Percentiles rank a stretch among this genome's conserved stretches.
Conservation (phyloP, 2,329 filamentous ascomycete genomes). For the Byssochlamys sp. region DNA sequence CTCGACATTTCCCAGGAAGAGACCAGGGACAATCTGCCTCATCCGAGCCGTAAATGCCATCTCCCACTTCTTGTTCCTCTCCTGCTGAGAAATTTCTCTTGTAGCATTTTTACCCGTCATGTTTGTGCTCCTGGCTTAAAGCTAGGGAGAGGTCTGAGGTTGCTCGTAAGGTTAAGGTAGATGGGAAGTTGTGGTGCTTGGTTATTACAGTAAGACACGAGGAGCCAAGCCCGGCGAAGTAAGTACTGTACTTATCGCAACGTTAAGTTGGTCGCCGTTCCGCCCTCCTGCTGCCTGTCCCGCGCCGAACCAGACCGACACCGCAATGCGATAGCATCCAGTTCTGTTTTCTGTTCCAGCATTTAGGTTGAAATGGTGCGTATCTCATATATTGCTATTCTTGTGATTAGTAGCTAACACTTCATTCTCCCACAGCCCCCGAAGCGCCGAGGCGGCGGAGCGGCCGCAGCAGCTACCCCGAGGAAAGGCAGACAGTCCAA, state of each 20-base stretch:
- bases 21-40: constrained; percentile 16
- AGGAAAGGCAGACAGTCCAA: constrained; percentile 59
- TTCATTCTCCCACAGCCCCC: constrained; percentile 18
- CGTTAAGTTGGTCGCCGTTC: background rate
- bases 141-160: too few species aligned
- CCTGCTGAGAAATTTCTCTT: too few species aligned
- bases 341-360: background rate
- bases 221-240: too few species aligned
- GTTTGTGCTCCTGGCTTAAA: too few species aligned
- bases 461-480: constrained; percentile 19
- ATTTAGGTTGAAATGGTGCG: background rate
- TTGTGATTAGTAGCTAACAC: background rate
- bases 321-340: background rate
- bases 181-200: too few species aligned
- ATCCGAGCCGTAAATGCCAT: constrained; percentile 5
- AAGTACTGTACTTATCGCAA: background rate
- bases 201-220: too few species aligned
- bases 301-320: background rate
- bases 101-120: too few species aligned
- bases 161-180: too few species aligned
- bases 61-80: too few species aligned
- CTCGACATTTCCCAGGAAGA: constrained; percentile 17
- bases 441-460: constrained; percentile 25
- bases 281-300: background rate
- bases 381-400: background rate